Percentiles rank a stretch among this genome's conserved stretches.
Conservation (phyloP, 2,329 filamentous ascomycete species). For the Uncinocarpus reesii region DNA sequence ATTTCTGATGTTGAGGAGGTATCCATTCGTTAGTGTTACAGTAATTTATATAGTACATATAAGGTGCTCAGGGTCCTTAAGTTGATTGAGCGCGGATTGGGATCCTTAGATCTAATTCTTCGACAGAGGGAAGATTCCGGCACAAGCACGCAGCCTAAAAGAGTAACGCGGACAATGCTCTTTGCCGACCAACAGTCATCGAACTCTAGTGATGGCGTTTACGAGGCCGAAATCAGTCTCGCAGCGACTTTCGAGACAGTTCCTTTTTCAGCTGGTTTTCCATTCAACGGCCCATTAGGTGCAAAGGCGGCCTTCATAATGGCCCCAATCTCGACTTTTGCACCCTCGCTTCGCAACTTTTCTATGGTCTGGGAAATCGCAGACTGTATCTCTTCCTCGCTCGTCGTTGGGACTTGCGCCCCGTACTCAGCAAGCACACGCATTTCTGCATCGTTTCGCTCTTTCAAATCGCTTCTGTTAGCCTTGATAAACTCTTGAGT, state of each 20-base stretch:
- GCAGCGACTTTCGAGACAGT: conserved; percentile 35
- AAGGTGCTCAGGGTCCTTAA: conserved; percentile 20
- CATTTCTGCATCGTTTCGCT: conserved; percentile 37
- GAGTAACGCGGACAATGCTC: no score
- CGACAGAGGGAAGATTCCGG: no score
- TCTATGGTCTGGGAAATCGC: conserved; percentile 30
- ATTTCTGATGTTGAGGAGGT: background rate
- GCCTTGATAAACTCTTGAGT: conserved; percentile 34
- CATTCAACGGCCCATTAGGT: conserved; percentile 34
- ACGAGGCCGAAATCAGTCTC: conserved; percentile 24
- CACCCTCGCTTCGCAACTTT: conserved; percentile 27
- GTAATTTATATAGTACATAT: conserved; percentile 4
- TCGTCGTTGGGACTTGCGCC: conserved; percentile 33
- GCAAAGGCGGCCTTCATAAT: conserved; percentile 37
- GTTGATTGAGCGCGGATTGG: no score
- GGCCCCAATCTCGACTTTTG: conserved; percentile 30
- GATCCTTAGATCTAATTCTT: conserved; percentile 4
- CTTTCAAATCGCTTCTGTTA: conserved; percentile 36
- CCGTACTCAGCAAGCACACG: conserved; percentile 39
- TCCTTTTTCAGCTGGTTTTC: conserved; percentile 35
- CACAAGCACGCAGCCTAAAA: no score
- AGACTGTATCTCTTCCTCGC: conserved; percentile 31
- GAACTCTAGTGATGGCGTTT: background rate
- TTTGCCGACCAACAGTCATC: no score
- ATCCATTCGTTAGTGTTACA: conserved; percentile 1